These are phyloP conservation scores for Zygotorulaspora chibaensis DNA, from an alignment of 805 yeast genomes.

Conservation along the genomic window DNA sequence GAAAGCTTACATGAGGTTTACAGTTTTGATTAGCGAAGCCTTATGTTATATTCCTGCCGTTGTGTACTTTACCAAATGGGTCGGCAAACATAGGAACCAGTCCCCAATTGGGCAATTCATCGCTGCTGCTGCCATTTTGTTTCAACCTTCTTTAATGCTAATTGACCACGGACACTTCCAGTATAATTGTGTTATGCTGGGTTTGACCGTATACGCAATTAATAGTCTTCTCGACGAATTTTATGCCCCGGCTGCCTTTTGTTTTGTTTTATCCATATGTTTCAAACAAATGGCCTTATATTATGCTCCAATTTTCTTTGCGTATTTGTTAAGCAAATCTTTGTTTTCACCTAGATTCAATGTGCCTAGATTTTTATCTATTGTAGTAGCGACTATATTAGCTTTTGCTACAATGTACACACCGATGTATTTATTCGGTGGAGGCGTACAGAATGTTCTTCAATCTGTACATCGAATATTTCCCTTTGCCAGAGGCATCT, in stretches of 20 bases:
- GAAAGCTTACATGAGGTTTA: conserved; percentile 79
- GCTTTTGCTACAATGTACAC: conserved; percentile 49
- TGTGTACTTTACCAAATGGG: conserved; percentile 62
- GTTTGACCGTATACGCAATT: conserved; percentile 67
- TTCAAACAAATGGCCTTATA: conserved; percentile 96
- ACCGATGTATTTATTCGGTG: conserved; percentile 56
- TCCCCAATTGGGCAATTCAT: conserved; percentile 73
- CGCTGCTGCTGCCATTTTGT: conserved; percentile 71
- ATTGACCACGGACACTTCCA: conserved; percentile 98
- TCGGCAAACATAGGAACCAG: conserved; percentile 55
- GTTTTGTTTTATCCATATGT: conserved; percentile 71
- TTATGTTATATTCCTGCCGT: conserved; percentile 76
- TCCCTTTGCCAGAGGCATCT: conserved; percentile 89
- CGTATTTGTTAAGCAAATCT: conserved; percentile 60
- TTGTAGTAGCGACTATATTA: conserved; percentile 59
- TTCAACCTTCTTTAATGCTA: conserved; percentile 76
- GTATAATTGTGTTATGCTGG: conserved; percentile 91
- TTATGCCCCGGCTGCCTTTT: conserved; percentile 62
- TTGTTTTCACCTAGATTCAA: conserved; percentile 41
- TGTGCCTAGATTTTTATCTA: conserved; percentile 52
- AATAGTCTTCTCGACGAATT: conserved; percentile 61
- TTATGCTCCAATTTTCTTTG: conserved; percentile 85
- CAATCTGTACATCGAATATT: conserved; percentile 72
- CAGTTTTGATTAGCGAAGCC: conserved; percentile 73
- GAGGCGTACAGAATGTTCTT: conserved; percentile 34